Evolutionary conservation across 2,329 filamentous ascomycete species (phyloP).

Genomic region (Colletotrichum neosansevieriae): DNA sequence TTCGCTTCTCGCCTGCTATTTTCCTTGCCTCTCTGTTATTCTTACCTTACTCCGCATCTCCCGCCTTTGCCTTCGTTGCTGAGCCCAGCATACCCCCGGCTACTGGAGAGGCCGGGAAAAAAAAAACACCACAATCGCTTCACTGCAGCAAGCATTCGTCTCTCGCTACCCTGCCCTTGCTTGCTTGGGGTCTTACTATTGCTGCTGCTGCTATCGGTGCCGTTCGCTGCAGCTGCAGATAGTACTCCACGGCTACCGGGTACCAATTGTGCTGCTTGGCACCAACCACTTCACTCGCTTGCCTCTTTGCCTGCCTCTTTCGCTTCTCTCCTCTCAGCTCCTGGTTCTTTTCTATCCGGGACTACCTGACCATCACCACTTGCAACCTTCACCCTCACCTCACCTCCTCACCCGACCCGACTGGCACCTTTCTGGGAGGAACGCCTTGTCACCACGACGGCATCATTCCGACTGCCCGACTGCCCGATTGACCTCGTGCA

Average conservation of each 20-base stretch:
- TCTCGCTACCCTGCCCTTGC: constrained; percentile 33
- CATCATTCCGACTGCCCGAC: constrained; percentile 1
- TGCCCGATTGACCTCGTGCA: neutral
- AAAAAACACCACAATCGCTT: constrained; percentile 29
- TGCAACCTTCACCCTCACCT: constrained; percentile 8
- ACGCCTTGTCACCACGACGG: constrained; percentile 14
- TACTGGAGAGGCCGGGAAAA: neutral
- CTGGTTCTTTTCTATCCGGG: constrained; percentile 33
- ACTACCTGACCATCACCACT: constrained; percentile 28
- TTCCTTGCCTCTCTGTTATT: neutral
- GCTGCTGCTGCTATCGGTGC: constrained; percentile 11
- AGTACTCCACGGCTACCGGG: constrained; percentile 16
- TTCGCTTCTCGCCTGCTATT: constrained; percentile 17
- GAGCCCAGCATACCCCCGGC: constrained; percentile 29
- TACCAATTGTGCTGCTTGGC: constrained; percentile 14
- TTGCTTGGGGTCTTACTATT: constrained; percentile 22
- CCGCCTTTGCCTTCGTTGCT: constrained; percentile 7
- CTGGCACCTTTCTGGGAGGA: constrained; percentile 5
- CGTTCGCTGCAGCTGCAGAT: constrained; percentile 35
- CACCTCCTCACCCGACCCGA: constrained; percentile 11
- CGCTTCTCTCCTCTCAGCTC: constrained; percentile 30
- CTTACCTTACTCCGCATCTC: constrained; percentile 1
- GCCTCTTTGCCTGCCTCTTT: constrained; percentile 23
- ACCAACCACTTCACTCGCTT: constrained; percentile 32
- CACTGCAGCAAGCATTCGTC: constrained; percentile 26